Conservation (phyloP, 163 green algal genomes). For the Prototheca stagnorum region DNA sequence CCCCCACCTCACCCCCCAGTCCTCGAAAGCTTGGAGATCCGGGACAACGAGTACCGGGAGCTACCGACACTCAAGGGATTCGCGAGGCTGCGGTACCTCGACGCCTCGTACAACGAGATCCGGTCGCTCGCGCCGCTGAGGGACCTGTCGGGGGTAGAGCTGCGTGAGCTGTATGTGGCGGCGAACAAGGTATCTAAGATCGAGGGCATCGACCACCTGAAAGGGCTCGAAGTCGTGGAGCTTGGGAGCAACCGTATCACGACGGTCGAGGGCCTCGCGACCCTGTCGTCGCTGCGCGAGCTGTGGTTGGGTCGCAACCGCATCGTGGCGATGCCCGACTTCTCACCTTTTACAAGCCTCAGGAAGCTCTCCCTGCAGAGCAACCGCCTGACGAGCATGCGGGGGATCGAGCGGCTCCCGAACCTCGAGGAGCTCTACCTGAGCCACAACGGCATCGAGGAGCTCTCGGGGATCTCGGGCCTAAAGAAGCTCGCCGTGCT, state of each 20-base stretch:
- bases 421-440: slow-evolving; percentile 81
- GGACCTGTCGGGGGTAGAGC: slow-evolving; percentile 8
- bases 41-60: slow-evolving; percentile 65
- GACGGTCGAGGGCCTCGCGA: slow-evolving; percentile 39
- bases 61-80: slow-evolving; percentile 38
- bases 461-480: background rate
- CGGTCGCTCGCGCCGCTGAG: slow-evolving; percentile 27
- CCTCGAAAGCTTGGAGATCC: slow-evolving; percentile 57
- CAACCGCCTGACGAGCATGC: slow-evolving; percentile 66
- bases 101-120: slow-evolving; percentile 80
- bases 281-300: slow-evolving; percentile 42
- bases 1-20: slow-evolving; percentile 4
- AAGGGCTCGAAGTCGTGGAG: slow-evolving; percentile 51
- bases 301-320: slow-evolving; percentile 88
- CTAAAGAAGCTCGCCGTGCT: slow-evolving; percentile 28
- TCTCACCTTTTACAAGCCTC: slow-evolving; percentile 13
- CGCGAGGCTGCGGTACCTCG: slow-evolving; percentile 31
- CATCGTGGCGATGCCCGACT: slow-evolving; percentile 22
- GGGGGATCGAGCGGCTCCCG: slow-evolving; percentile 46
- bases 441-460: slow-evolving; percentile 50
- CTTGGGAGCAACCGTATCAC: slow-evolving; percentile 71
- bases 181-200: slow-evolving; percentile 64
- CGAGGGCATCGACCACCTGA: slow-evolving; percentile 20
- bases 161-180: slow-evolving; percentile 63
- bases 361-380: slow-evolving; percentile 64